Evolutionary conservation across 1,284 basidiomycete genomes (phyloP).

Genomic region (Marasmius fiardii): DNA sequence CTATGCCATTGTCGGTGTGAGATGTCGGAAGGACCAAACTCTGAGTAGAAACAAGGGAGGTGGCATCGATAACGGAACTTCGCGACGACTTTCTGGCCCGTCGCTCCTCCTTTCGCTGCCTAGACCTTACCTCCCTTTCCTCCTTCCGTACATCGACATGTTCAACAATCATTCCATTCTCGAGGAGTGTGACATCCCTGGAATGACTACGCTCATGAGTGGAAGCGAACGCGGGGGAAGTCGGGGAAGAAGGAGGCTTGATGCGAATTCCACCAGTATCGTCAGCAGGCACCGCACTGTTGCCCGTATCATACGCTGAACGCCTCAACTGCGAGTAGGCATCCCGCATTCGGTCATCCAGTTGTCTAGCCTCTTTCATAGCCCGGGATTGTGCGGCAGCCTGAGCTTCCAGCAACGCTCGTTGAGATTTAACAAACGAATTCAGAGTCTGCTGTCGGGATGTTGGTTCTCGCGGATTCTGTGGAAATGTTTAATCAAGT

Average conservation of each 20-base stretch:
- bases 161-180: conserved; percentile 85
- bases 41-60: conserved; percentile 64
- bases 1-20: conserved; percentile 57
- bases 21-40: conserved; percentile 39
- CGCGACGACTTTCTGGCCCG: conserved; percentile 70
- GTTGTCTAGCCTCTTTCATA: conserved; percentile 68
- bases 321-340: conserved; percentile 73
- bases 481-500: conserved; percentile 8
- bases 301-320: conserved; percentile 67
- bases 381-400: conserved; percentile 70
- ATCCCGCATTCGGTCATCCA: conserved; percentile 74
- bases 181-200: conserved; percentile 74
- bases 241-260: conserved; percentile 51
- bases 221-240: conserved; percentile 28
- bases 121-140: conserved; percentile 68
- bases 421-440: conserved; percentile 69
- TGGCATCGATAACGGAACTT: conserved; percentile 64
- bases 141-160: conserved; percentile 81
- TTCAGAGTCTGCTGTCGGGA: conserved; percentile 72
- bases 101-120: conserved; percentile 64
- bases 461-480: conserved; percentile 80
- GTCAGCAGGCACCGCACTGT: conserved; percentile 40
- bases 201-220: conserved; percentile 48
- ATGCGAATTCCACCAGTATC: conserved; percentile 64
- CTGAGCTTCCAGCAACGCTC: conserved; percentile 71